phyloP scores from a whole-genome alignment of 2,329 filamentous ascomycete species.

The Mycosphaerelloides madeirae region DNA sequence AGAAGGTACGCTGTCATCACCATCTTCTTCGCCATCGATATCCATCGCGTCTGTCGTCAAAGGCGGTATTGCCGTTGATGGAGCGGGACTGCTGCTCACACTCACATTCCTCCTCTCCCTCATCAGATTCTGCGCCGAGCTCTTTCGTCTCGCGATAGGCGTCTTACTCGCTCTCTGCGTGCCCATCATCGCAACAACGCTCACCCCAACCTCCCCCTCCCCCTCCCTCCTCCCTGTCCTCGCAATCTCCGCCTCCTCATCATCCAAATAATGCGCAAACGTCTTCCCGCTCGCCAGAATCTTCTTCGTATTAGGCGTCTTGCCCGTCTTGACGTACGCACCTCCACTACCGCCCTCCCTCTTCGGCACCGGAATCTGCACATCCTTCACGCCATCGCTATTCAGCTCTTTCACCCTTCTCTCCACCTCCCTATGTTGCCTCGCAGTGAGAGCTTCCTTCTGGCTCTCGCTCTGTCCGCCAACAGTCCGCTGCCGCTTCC shows the following conservation, averaged over 20 bases:
- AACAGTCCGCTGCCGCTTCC: constrained; percentile 65
- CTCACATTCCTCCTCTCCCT: constrained; percentile 22
- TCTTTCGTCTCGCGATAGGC: constrained; percentile 30
- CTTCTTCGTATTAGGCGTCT: constrained; percentile 66
- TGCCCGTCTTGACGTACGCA: constrained; percentile 46
- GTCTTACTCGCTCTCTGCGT: constrained; percentile 33
- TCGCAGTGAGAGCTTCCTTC: constrained; percentile 64
- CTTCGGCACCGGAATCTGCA: constrained; percentile 60
- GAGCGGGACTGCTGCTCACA: constrained; percentile 25
- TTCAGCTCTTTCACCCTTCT: constrained; percentile 80
- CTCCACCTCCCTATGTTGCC: constrained; percentile 74
- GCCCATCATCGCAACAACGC: constrained; percentile 1
- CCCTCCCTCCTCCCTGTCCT: constrained; percentile 29
- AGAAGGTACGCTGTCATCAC: constrained; percentile 40
- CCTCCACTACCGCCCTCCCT: constrained; percentile 36
- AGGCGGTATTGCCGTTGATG: constrained; percentile 15
- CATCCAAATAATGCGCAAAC: constrained; percentile 76
- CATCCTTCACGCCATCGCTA: constrained; percentile 51
- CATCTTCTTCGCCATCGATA: constrained; percentile 33
- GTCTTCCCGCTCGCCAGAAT: constrained; percentile 78
- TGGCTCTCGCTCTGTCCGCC: constrained; percentile 32
- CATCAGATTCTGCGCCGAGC: constrained; percentile 4
- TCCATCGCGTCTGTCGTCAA: constrained; percentile 38
- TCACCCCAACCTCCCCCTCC: constrained; percentile 16
- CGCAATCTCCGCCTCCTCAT: constrained; percentile 61